Conservation (phyloP, 148 eudicot genomes). For the Persicaria tinctoria region DNA sequence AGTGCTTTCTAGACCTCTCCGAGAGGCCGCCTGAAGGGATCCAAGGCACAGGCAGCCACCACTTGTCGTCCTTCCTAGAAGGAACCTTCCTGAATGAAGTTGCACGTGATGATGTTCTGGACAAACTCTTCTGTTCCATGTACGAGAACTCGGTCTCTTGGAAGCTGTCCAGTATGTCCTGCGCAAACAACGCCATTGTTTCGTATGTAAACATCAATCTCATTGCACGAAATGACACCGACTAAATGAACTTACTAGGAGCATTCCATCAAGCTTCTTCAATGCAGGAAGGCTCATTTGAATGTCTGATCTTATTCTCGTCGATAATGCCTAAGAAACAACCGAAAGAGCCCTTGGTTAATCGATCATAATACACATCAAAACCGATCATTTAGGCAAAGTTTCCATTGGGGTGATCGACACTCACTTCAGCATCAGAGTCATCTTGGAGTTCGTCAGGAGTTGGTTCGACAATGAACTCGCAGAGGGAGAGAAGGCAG, state of each 20-base stretch:
- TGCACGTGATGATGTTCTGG: conserved; percentile 37
- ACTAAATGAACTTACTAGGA: conserved; percentile 43
- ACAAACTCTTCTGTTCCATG: conserved; percentile 68
- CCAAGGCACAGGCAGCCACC: conserved; percentile 96
- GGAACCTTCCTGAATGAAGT: conserved; percentile 65
- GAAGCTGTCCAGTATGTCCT: conserved; percentile 83
- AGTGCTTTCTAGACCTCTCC: conserved; percentile 51
- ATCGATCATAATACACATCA: not conserved
- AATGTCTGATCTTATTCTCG: conserved; percentile 68
- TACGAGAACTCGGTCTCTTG: conserved; percentile 86
- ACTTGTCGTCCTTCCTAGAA: conserved; percentile 65
- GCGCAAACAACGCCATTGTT: conserved; percentile 6
- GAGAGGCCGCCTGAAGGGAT: conserved; percentile 70
- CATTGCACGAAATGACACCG: not conserved
- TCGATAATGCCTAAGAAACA: conserved; percentile 53
- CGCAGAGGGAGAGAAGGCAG: conserved; percentile 86
- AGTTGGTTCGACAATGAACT: conserved; percentile 64
- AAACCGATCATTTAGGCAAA: not conserved
- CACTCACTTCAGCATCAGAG: conserved; percentile 45
- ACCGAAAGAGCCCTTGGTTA: not conserved
- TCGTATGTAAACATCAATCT: not conserved
- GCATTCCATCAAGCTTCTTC: conserved; percentile 80
- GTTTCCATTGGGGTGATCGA: not conserved
- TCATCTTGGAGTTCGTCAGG: conserved; percentile 40
- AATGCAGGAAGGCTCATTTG: conserved; percentile 84